Conservation (phyloP, 495 filamentous ascomycete genomes). For the Penicillium manginii region DNA sequence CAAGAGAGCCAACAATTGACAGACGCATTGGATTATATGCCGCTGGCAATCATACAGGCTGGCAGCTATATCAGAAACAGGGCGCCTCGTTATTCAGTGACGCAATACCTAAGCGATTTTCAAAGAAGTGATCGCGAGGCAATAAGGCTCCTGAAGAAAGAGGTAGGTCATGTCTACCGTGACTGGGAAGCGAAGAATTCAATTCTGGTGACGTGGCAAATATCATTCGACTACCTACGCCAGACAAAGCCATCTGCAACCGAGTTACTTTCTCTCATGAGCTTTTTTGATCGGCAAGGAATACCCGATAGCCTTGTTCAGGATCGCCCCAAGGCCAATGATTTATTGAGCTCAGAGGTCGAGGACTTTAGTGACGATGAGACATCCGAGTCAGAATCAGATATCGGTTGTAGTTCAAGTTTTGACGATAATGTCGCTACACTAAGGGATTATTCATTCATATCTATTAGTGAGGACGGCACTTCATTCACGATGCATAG, state of each 20-base stretch:
- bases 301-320: conserved; percentile 13
- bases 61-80: conserved; percentile 45
- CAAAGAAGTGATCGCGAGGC: conserved; percentile 4
- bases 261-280: too few relatives aligned
- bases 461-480: too few relatives aligned
- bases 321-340: too few relatives aligned
- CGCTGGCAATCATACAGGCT: conserved; percentile 34
- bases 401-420: too few relatives aligned
- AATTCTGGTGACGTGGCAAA: conserved; percentile 34
- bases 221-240: conserved; percentile 35
- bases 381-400: too few relatives aligned
- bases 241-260: conserved; percentile 22
- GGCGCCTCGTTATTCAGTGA: conserved; percentile 6
- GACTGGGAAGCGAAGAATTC: conserved; percentile 27
- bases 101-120: conserved; percentile 42
- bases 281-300: conserved; percentile 24
- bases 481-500: too few relatives aligned
- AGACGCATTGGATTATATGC: conserved; percentile 43
- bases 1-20: too few relatives aligned
- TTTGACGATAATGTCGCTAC: too few relatives aligned
- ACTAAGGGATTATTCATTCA: too few relatives aligned
- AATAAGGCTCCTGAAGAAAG: background rate
- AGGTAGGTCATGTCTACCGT: conserved; percentile 15
- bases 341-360: too few relatives aligned
- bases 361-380: too few relatives aligned